phyloP scores from a whole-genome alignment of 345 rosid species.

The Pistacia integerrima region DNA sequence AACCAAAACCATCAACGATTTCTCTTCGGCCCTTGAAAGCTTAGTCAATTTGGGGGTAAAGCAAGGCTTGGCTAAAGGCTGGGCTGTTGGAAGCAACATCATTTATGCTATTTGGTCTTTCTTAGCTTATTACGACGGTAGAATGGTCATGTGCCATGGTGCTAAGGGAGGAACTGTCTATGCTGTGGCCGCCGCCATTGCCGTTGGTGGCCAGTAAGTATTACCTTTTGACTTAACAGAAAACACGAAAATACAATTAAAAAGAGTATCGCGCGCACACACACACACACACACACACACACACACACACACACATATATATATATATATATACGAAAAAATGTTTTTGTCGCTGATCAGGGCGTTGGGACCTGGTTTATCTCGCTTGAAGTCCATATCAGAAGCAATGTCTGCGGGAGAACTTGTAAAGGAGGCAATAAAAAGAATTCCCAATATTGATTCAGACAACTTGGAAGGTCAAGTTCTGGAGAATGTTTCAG shows the following conservation, averaged over 20 bases:
- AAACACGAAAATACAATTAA: too few relatives aligned
- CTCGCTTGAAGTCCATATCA: conserved; percentile 61
- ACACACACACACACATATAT: too few relatives aligned
- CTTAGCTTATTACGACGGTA: conserved; percentile 63
- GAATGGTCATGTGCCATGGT: conserved; percentile 76
- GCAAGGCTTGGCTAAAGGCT: conserved; percentile 70
- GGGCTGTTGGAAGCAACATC: conserved; percentile 68
- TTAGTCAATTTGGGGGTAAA: conserved; percentile 58
- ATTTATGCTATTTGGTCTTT: conserved; percentile 66
- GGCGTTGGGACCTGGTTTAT: conserved; percentile 59
- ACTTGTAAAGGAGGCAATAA: conserved; percentile 56
- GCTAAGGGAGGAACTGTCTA: conserved; percentile 69
- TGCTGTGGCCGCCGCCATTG: conserved; percentile 51
- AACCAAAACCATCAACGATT: conserved; percentile 50
- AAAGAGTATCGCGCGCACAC: too few relatives aligned
- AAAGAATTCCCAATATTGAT: conserved; percentile 71
- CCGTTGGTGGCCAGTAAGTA: conserved; percentile 74
- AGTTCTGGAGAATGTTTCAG: conserved; percentile 38
- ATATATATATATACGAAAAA: too few relatives aligned
- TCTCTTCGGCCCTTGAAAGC: conserved; percentile 57
- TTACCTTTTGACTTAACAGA: conserved; percentile 6
- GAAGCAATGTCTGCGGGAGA: conserved; percentile 71
- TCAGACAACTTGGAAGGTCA: conserved; percentile 53
- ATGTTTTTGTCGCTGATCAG: conserved; percentile 28
- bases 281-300: too few relatives aligned